Conservation (phyloP, 2,329 filamentous ascomycete genomes). For the Sclerotiophoma versabilis region DNA sequence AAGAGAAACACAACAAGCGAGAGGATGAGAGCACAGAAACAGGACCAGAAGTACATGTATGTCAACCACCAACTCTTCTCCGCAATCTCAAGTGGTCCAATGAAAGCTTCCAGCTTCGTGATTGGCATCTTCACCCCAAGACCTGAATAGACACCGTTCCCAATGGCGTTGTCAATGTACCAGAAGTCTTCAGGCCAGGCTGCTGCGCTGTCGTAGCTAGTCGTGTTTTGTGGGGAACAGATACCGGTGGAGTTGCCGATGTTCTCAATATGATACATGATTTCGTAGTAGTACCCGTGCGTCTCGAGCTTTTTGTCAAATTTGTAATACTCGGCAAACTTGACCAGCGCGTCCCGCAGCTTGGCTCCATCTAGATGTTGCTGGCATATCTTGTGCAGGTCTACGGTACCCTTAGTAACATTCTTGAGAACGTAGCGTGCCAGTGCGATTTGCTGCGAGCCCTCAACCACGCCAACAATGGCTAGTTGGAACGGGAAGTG, state of each 20-base stretch:
- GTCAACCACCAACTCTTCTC: conserved; percentile 40
- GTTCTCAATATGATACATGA: conserved; percentile 21
- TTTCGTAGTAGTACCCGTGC: conserved; percentile 17
- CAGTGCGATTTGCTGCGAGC: conserved; percentile 64
- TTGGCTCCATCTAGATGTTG: conserved; percentile 41
- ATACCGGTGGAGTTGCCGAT: conserved; percentile 45
- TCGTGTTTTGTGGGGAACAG: conserved; percentile 34
- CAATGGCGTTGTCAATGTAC: conserved; percentile 30
- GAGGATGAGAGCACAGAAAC: conserved; percentile 47
- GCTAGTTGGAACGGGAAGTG: conserved; percentile 71
- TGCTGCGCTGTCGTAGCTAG: conserved; percentile 15
- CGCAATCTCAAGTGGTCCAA: conserved; percentile 34
- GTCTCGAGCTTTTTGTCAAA: conserved; percentile 45
- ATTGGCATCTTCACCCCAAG: conserved; percentile 45
- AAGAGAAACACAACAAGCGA: conserved; percentile 49
- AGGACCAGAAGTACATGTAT: conserved; percentile 50
- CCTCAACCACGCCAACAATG: conserved; percentile 70
- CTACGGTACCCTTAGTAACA: conserved; percentile 49
- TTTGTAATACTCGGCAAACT: conserved; percentile 36
- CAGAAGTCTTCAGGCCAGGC: conserved; percentile 31
- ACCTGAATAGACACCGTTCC: conserved; percentile 42
- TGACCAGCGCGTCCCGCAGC: conserved; percentile 37
- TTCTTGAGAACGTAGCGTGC: conserved; percentile 57
- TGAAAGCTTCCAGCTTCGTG: conserved; percentile 33
- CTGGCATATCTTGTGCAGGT: conserved; percentile 49